Base-by-base conservation (phyloP, 2,329 filamentous ascomycete genomes). In the Coniosporium tulheliwenetii region DNA sequence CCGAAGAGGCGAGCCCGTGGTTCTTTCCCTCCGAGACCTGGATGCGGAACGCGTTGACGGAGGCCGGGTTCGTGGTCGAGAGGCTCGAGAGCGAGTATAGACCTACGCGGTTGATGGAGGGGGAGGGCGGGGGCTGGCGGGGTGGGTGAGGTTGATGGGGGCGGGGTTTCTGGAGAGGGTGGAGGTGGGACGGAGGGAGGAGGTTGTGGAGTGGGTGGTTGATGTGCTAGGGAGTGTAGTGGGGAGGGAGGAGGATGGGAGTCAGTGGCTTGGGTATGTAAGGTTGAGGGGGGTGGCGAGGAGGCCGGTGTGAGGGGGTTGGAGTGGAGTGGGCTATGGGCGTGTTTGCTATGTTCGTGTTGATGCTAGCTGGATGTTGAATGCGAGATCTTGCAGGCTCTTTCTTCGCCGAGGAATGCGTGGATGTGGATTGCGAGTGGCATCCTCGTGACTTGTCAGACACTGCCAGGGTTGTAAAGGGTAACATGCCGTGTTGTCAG, bases 21-120 rank as follows among this genome's bases (percentile, higher is more conserved):
- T 84, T 81, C 57, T 85, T 84, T 54, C 77, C 79, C 0, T 75
- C 78, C 46, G 75, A 77, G 50, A 54, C 47, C 0, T 80, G 76
- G 76, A 69, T 74, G 54, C 48, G 48, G 34, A 41, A 45, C 12
- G 51, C 54, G 3, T 47, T 71, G 30, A 50, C 58, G 38, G 44
- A 52, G 2, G 50, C 56, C 2, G 66, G 65, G 0, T 69, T 70
- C 39, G 49, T 52, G 26, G 63, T 69, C 45, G 52, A 62, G 15
- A 56, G 60, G 38, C 64, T 65, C 5, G 79, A 85, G 61, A 55
- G 66, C 14, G 77, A 81, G 59, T 81, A 77, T 62, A 59, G 80
- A 39, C 75, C 77, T 19, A 84, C 79, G 19, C 63, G 54, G 43
- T 46, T 67, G 33, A 68, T 59, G 15, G 46, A 67, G n/a, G 72